Conservation (phyloP, 306 rosid species). For the Begonia peltatifolia region DNA sequence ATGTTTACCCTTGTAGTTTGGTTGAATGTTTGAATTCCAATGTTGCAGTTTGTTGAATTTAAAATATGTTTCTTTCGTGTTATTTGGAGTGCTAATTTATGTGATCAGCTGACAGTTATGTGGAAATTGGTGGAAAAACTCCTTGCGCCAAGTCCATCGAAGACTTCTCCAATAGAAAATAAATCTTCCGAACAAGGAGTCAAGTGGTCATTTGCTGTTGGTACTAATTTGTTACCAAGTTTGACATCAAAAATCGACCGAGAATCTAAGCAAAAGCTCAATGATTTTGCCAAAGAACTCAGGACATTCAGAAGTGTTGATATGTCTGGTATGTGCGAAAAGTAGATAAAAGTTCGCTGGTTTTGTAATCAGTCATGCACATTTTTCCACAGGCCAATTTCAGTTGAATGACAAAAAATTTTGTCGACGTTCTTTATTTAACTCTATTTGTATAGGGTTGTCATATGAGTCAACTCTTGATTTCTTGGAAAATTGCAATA, state of each 20-base stretch:
- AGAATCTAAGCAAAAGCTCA: slow-evolving; percentile 76
- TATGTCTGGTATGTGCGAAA: slow-evolving; percentile 71
- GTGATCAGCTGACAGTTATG: slow-evolving; percentile 83
- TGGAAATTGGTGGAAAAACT: slow-evolving; percentile 90
- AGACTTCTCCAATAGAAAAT: slow-evolving; percentile 29
- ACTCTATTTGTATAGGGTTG: too few species aligned
- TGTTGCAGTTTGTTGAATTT: not conserved
- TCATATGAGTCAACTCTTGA: too few species aligned
- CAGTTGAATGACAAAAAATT: too few species aligned
- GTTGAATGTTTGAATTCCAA: too few species aligned
- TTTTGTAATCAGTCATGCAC: slow-evolving; percentile 8
- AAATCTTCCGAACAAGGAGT: slow-evolving; percentile 44
- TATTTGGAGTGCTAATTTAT: slow-evolving; percentile 40
- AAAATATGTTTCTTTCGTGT: slow-evolving; percentile 8
- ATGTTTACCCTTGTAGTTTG: too few species aligned
- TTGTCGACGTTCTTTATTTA: too few species aligned
- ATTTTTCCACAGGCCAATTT: not conserved
- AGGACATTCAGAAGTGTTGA: slow-evolving; percentile 69
- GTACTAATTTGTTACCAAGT: slow-evolving; percentile 65
- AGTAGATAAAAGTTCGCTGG: slow-evolving; percentile 4
- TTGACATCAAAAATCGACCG: slow-evolving; percentile 66
- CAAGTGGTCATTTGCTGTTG: slow-evolving; percentile 68
- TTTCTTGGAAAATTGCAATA: too few species aligned
- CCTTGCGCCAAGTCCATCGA: slow-evolving; percentile 38
- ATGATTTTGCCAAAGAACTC: slow-evolving; percentile 79